Base-by-base conservation (phyloP, 176 grass and related monocot genomes). In the Zoysia japonica region DNA sequence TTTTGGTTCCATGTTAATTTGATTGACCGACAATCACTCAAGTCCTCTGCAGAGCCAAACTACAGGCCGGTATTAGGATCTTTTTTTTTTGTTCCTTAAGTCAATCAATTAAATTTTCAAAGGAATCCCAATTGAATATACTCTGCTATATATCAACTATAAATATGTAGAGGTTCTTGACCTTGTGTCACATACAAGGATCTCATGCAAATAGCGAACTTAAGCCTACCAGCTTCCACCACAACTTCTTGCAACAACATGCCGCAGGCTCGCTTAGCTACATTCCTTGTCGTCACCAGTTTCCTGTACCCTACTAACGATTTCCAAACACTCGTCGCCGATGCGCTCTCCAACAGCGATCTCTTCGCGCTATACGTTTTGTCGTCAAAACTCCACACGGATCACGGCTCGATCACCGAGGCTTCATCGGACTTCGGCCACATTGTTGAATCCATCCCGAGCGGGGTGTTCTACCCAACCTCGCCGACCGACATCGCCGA, bases 371-470 rank as follows among this genome's bases (percentile, higher is more conserved):
- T 77, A 2, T 65, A 83, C 11, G 70, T 91, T 12, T 9, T 69
- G 14, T 74, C 80, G 14, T 74, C 80, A 0, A 84, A 78, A 28
- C 68, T 91, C 28, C 66, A 10, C 11, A 72, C 45, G 1, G 88
- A 82, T 6, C 13, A 2, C 5, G 51, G 45, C 46, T 45, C 61
- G 1, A 87, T 5, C 0, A 7, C 15, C 4, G 35, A 6, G 0
- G 78, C 78, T 5, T 81, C 90, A 1, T 60, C 56, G 0, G 90
- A 97, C 57, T 97, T 87, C 15, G 93, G 90, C 66, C 76, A 72
- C 20, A 75, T 91, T 0, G 74, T 84, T 38, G 17, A 46, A 2
- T 81, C 68, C 45, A 62, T 19, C 47, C 88, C 68, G 4, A 50
- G 0, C 2, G 76, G 71, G 1, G 80, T 73, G 3, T 83, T 89